Percentiles rank a stretch among this genome's conserved stretches.
phyloP scores from a whole-genome alignment of 2,329 filamentous ascomycete species.

The Phaeosphaeriaceae sp. region DNA sequence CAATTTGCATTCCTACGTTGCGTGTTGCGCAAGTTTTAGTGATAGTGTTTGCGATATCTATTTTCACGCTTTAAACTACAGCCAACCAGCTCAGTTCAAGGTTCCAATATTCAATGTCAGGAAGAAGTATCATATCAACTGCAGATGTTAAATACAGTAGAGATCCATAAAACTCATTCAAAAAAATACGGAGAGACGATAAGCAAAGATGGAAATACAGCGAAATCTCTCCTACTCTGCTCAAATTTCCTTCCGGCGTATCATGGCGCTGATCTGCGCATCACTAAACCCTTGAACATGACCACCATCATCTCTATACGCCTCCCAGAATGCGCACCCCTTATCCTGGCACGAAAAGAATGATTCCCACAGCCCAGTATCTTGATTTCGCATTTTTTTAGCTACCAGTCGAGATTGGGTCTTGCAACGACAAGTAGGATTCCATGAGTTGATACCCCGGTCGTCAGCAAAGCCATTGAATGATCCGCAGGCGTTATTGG shows the following conservation, averaged over 20 bases:
- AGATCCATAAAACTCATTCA: too few species aligned
- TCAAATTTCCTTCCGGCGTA: not conserved
- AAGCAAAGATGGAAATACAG: too few species aligned
- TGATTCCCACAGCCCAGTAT: not conserved
- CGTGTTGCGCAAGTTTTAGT: too few species aligned
- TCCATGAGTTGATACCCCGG: not conserved
- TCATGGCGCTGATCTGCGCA: not conserved
- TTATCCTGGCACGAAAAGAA: conserved; percentile 3
- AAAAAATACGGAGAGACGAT: too few species aligned
- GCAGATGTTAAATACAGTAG: too few species aligned
- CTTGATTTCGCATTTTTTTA: not conserved
- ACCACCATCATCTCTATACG: not conserved
- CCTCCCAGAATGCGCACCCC: not conserved
- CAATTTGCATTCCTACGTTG: too few species aligned
- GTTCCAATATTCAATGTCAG: too few species aligned
- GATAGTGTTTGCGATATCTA: too few species aligned
- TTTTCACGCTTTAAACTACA: too few species aligned
- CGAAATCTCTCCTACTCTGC: too few species aligned
- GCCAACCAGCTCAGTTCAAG: too few species aligned
- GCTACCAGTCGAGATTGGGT: not conserved
- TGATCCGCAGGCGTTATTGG: not conserved
- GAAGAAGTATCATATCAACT: too few species aligned
- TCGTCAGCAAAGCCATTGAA: conserved; percentile 2
- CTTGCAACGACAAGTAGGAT: not conserved
- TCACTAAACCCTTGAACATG: not conserved